phyloP scores from a whole-genome alignment of 495 filamentous ascomycete genomes.

The Neurospora sp. region DNA sequence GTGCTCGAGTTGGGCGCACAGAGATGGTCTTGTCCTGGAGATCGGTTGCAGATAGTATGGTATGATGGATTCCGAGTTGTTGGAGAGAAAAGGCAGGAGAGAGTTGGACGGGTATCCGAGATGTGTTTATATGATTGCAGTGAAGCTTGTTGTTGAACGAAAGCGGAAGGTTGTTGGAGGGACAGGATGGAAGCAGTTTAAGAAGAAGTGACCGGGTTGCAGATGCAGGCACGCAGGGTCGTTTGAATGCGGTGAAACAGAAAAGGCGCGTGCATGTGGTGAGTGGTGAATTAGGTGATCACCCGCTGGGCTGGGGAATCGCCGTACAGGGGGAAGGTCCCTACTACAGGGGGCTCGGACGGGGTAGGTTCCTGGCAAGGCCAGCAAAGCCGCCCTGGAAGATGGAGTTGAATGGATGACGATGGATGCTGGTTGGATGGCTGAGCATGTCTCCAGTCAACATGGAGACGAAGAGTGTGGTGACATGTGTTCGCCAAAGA shows the following conservation, averaged over 20 bases:
- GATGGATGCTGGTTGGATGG: neutral
- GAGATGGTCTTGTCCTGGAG: neutral
- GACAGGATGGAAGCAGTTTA: neutral
- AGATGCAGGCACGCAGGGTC: neutral
- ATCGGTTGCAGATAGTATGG: neutral
- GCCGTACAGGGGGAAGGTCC: neutral
- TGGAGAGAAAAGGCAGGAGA: neutral
- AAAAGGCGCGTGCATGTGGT: neutral
- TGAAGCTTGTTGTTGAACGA: neutral
- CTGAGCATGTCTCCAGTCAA: neutral
- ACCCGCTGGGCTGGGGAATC: neutral
- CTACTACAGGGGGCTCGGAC: neutral
- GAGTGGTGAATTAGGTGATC: neutral
- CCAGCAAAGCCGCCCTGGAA: neutral
- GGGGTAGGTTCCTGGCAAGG: neutral
- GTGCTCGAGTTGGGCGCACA: neutral
- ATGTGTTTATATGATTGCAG: neutral
- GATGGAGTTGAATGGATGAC: neutral
- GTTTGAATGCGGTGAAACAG: neutral
- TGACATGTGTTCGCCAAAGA: neutral
- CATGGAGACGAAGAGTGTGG: neutral
- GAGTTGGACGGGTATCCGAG: neutral
- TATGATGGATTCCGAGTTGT: neutral
- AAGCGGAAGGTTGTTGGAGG: neutral
- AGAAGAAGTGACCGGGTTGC: neutral